Evolutionary conservation across 768 basidiomycete genomes (phyloP).

Genomic region (Phlebiopsis gigantea): DNA sequence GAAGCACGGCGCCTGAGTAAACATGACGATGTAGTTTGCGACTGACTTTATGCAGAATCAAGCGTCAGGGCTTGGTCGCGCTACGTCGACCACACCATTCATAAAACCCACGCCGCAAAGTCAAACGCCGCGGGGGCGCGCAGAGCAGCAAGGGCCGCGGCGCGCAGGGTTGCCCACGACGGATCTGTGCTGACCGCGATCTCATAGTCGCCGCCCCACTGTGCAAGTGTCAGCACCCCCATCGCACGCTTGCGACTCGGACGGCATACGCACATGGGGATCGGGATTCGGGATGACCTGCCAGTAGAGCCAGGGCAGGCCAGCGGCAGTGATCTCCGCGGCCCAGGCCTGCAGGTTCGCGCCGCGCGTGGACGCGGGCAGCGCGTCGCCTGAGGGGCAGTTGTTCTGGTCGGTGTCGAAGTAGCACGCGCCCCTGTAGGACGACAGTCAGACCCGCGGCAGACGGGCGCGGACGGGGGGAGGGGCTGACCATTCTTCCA

Average conservation of each 20-base stretch:
- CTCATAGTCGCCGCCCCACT: constrained; percentile 20
- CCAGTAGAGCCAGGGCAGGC: constrained; percentile 36
- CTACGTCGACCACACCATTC: too few species aligned
- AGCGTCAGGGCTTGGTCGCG: too few species aligned
- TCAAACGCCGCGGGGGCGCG: constrained; percentile 17
- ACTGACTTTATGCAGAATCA: background rate
- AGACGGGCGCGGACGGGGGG: too few species aligned
- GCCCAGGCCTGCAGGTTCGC: constrained; percentile 30
- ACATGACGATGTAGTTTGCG: too few species aligned
- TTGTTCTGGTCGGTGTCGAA: constrained; percentile 19
- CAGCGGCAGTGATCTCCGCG: constrained; percentile 28
- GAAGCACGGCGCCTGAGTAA: too few species aligned
- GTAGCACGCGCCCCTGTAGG: constrained; percentile 26
- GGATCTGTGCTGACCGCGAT: constrained; percentile 18
- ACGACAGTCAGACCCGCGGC: too few species aligned
- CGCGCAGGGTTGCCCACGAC: constrained; percentile 16
- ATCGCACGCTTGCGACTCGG: background rate
- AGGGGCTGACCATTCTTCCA: constrained; percentile 30
- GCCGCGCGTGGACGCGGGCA: constrained; percentile 22
- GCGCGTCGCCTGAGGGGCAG: constrained; percentile 21
- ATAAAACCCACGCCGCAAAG: constrained; percentile 16
- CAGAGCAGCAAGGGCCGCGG: constrained; percentile 12
- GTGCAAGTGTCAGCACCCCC: background rate
- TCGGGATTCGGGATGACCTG: constrained; percentile 32
- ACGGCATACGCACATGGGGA: constrained; percentile 27